Conservation (phyloP, 2,329 filamentous ascomycete genomes). For the Penicillium sp. region DNA sequence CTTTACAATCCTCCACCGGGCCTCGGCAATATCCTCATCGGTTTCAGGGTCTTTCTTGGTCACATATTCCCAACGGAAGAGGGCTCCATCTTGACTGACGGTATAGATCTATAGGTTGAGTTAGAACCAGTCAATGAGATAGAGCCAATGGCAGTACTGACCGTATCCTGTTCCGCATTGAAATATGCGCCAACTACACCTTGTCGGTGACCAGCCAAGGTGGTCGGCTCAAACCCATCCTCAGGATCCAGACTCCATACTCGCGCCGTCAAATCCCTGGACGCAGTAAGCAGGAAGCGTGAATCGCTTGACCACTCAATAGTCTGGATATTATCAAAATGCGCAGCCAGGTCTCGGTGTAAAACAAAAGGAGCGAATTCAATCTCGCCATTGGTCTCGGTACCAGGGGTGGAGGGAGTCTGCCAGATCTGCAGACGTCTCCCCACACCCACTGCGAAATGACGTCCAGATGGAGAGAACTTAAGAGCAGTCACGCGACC, state of each 20-base stretch:
- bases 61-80: constrained; percentile 88
- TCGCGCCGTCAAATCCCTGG: constrained; percentile 84
- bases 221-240: constrained; percentile 82
- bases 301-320: constrained; percentile 97
- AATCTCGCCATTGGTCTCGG: constrained; percentile 70
- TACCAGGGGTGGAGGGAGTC: constrained; percentile 81
- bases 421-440: constrained; percentile 93
- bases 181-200: constrained; percentile 95
- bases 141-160: constrained; percentile 21
- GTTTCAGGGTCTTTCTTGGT: constrained; percentile 57
- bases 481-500: constrained; percentile 73
- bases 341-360: constrained; percentile 77
- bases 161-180: constrained; percentile 81
- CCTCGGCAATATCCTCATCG: constrained; percentile 59
- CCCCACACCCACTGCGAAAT: constrained; percentile 85
- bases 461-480: constrained; percentile 83
- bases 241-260: constrained; percentile 92
- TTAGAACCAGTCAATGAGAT: constrained; percentile 12
- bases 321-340: constrained; percentile 79
- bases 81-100: constrained; percentile 91
- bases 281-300: constrained; percentile 85
- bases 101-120: constrained; percentile 64
- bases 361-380: constrained; percentile 94
- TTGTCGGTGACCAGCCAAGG: constrained; percentile 84
- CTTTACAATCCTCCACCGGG: constrained; percentile 86